Conservation (phyloP, 2,329 filamentous ascomycete species). For the Chaetomium sp. region DNA sequence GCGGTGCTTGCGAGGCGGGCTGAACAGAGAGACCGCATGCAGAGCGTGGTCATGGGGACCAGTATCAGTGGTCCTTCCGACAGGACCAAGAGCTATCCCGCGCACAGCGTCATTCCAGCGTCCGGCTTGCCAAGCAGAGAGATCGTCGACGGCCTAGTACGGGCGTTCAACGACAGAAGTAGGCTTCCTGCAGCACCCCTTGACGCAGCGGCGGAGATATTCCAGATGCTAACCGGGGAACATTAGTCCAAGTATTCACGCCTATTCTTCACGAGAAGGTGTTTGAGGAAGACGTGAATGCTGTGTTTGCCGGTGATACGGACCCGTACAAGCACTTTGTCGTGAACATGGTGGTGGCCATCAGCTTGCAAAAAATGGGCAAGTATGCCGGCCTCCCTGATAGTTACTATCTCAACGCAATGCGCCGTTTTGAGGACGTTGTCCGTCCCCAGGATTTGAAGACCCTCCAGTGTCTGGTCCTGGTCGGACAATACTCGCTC, state of each 20-base stretch:
- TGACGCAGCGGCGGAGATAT: neutral
- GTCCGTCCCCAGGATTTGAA: conserved; percentile 86
- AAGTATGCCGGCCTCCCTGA: conserved; percentile 92
- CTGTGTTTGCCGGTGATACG: conserved; percentile 73
- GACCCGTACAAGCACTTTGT: conserved; percentile 88
- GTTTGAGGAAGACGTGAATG: conserved; percentile 74
- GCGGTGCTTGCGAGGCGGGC: conserved; percentile 64
- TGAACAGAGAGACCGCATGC: conserved; percentile 63
- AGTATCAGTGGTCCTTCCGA: conserved; percentile 54
- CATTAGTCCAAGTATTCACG: conserved; percentile 79
- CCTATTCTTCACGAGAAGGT: conserved; percentile 83
- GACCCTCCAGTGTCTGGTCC: conserved; percentile 83
- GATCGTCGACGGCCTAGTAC: conserved; percentile 75
- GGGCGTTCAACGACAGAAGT: conserved; percentile 87
- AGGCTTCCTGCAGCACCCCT: conserved; percentile 35
- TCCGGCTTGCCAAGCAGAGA: conserved; percentile 71
- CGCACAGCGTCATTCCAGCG: conserved; percentile 83
- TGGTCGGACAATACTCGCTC: conserved; percentile 90
- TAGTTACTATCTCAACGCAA: conserved; percentile 89
- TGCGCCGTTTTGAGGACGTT: conserved; percentile 80
- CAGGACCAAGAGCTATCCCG: conserved; percentile 84
- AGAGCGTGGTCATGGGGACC: conserved; percentile 55
- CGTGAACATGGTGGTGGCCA: conserved; percentile 87
- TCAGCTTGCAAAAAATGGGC: conserved; percentile 90
- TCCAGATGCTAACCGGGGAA: conserved; percentile 10